Evolutionary conservation across 345 rosid genomes (phyloP).

Genomic region (Aethionema arabicum): DNA sequence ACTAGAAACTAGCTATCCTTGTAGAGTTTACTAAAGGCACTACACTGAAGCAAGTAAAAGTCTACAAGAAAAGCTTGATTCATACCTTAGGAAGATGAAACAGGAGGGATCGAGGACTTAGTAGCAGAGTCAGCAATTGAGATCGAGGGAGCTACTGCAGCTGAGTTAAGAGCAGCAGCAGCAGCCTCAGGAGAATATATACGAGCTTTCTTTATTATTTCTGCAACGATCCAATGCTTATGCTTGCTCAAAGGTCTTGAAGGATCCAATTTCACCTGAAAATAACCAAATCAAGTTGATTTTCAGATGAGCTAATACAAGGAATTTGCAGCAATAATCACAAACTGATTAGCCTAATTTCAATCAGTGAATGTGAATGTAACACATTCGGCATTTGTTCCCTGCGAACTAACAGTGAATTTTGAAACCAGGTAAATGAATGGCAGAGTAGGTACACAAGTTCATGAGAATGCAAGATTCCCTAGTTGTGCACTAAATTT

Average conservation of each 20-base stretch:
- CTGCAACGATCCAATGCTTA: constrained; percentile 90
- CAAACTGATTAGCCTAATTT: too few relatives aligned
- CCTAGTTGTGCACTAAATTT: too few relatives aligned
- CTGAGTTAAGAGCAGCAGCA: constrained; percentile 22
- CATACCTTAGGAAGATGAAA: constrained; percentile 7
- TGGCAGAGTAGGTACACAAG: too few relatives aligned
- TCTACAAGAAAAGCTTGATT: constrained; percentile 5
- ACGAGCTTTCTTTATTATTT: constrained; percentile 81
- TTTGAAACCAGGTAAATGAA: too few relatives aligned
- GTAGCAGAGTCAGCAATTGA: background rate
- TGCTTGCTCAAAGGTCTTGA: constrained; percentile 94
- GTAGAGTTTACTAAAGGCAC: background rate
- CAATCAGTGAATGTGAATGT: too few relatives aligned
- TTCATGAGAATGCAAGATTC: too few relatives aligned
- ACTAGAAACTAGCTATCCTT: background rate
- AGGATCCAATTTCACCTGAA: constrained; percentile 78
- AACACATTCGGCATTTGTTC: too few relatives aligned
- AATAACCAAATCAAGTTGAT: background rate
- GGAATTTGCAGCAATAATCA: too few relatives aligned
- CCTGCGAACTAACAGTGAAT: too few relatives aligned
- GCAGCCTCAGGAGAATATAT: constrained; percentile 24
- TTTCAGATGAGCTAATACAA: too few relatives aligned
- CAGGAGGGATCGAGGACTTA: background rate
- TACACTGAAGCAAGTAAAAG: background rate
- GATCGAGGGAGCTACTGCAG: constrained; percentile 10